Evolutionary conservation across 768 basidiomycete species (phyloP), one percentile per base, ranked within the genome.

Genomic region (Mycena pura): DNA sequence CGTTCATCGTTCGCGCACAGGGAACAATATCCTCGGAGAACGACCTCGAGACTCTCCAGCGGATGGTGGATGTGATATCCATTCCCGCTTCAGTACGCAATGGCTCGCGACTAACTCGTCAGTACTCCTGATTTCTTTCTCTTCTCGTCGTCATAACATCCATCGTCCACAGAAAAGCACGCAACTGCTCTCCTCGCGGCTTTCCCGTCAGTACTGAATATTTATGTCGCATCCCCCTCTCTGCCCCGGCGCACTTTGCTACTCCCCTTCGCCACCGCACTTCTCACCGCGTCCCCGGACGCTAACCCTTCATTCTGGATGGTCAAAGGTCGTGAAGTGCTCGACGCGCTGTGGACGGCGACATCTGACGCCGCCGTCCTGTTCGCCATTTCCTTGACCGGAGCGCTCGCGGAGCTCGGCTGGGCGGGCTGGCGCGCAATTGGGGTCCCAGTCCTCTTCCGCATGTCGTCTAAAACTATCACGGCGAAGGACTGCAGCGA

Each of bases 371-470:
- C 57, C 69, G 63, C 68, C 28, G 62, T 69, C 32, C 34, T 57
- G 7, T 86, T 90, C 60, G 84, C 82, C 1, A 62, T 86, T 3
- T 79, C 81, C 28, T 73, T 93, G 5, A 81, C 85, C 27, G 86
- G 87, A 0, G 76, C 82, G 5, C 81, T 93, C 7, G 81, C 87
- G 2, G 87, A 89, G 46, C 73, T 88, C 5, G 80, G 79, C 0
- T 94, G 91, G 90, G 85, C 85, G 19, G 92, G 91, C 3, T 93
- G 91, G 91, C 91, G 86, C 70, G 76, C 85, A 29, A 72, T 92
- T 10, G 89, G 83, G 14, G 69, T 88, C 2, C 88, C 91, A 2
- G 72, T 80, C 13, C 68, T 92, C n/a, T 66, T 86, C 14, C 85
- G 84, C 65, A 75, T 77, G 28, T 84, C 83, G 2, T 73, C 78